Evolutionary conservation across 1,284 basidiomycete genomes (phyloP), one percentile per base, ranked within the genome.

Genomic region (Trametes sp.): DNA sequence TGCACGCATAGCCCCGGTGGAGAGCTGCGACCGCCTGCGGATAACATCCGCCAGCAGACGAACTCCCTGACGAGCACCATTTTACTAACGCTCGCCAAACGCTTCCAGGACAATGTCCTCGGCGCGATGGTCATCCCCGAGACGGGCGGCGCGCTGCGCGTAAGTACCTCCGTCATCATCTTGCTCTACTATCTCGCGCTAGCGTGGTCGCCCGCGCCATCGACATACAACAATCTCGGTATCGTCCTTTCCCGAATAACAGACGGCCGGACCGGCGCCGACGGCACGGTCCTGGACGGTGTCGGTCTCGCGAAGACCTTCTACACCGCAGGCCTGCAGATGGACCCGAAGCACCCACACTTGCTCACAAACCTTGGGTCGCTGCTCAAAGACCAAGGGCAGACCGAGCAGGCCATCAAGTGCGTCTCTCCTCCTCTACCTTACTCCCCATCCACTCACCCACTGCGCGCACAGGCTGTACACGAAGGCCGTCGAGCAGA

Each of bases 281-380:
- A 70, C 14, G 77, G 78, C 21, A 67, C 70, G 52, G 49, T 67
- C 11, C 57, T 73, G 11, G 71, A 73, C 24, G 75, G 76, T 2
- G 72, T 74, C 10, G 70, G 74, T 21, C 76, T 88, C n/a, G 87
- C 87, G 0, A 76, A 81, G 54, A 71, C 79, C 33, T 88, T 83
- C 71, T 88, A 88, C 69, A 77, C 82, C 23, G 78, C 80, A 41
- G 87, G 87, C 9, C 74, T 88, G 44, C 75, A 79, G 63, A 72
- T 85, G n/a, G 85, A 88, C 61, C 76, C 81, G 9, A 75, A 76
- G 5, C 85, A 88, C 64, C 84, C 87, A 19, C 86, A 88, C 70
- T 73, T 88, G 8, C 79, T 87, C 65, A 87, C 85, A 8, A 88
- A 88, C 65, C 74, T 86, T 9, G 87, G 87, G 2, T 87, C 85